Percentiles rank a stretch among this genome's conserved stretches.
phyloP scores from a whole-genome alignment of 441 rosid species.

The Erysimum cheiri region DNA sequence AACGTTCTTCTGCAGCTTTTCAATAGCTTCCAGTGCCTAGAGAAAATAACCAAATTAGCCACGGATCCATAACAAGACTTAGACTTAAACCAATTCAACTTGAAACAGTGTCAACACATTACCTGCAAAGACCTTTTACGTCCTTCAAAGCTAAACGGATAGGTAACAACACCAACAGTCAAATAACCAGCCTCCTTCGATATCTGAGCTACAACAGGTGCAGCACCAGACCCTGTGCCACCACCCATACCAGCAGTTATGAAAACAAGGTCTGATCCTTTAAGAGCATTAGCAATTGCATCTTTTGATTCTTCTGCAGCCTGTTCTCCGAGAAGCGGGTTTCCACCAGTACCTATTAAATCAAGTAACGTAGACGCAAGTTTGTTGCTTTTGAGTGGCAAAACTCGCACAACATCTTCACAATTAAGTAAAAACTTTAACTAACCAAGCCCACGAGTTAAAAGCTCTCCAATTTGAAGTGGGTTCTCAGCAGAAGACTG shows the following conservation, averaged over 20 bases:
- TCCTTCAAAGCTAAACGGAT: constrained; percentile 98
- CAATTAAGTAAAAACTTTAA: not conserved
- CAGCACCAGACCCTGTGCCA: constrained; percentile 99
- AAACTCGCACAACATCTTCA: constrained; percentile 9
- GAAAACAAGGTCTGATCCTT: constrained; percentile 98
- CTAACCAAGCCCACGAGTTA: constrained; percentile 96
- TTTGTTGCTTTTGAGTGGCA: not conserved
- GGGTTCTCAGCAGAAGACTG: constrained; percentile 89
- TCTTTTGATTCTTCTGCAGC: constrained; percentile 98
- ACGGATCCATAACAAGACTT: not conserved
- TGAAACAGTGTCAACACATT: constrained; percentile 20
- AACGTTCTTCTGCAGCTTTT: constrained; percentile 89
- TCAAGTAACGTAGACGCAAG: constrained; percentile 32
- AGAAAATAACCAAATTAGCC: constrained; percentile 32
- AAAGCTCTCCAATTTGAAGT: constrained; percentile 92
- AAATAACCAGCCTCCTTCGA: constrained; percentile 91
- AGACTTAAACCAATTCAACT: not conserved
- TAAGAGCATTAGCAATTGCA: constrained; percentile 82
- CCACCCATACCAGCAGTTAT: constrained; percentile 99
- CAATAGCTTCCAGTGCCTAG: constrained; percentile 96
- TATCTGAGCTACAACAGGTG: constrained; percentile 96
- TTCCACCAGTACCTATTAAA: constrained; percentile 88
- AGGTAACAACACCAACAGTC: constrained; percentile 98
- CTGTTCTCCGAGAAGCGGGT: constrained; percentile 90
- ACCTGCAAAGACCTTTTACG: constrained; percentile 95